Evolutionary conservation across 345 rosid species (phyloP).

Genomic region (Iberis pinnata): DNA sequence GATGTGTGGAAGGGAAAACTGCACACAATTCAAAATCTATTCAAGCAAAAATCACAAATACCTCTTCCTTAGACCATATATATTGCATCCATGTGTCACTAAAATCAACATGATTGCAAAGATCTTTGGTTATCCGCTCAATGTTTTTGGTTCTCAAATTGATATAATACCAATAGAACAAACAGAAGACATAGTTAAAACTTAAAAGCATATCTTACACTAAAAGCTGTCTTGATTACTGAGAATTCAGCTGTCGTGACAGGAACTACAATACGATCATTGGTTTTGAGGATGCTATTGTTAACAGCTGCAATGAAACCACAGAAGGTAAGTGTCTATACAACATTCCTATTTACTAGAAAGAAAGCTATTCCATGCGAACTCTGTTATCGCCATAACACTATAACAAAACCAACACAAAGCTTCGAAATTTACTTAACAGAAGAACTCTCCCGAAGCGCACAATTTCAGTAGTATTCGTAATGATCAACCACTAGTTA

Average conservation of each 20-base stretch:
- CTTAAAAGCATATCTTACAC: slow-evolving; percentile 40
- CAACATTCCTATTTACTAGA: slow-evolving; percentile 1
- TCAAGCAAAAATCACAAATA: background rate
- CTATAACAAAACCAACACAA: slow-evolving; percentile 1
- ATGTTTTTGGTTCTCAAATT: background rate
- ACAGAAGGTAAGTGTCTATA: background rate
- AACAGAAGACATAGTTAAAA: background rate
- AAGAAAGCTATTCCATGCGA: background rate
- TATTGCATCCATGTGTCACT: too few relatives aligned
- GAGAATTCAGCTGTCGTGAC: slow-evolving; percentile 73
- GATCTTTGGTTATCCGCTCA: slow-evolving; percentile 3
- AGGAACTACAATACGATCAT: slow-evolving; percentile 58
- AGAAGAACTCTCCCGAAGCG: slow-evolving; percentile 6
- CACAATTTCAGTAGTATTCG: background rate
- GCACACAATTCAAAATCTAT: slow-evolving; percentile 28
- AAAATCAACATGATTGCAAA: background rate
- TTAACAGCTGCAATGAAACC: slow-evolving; percentile 49
- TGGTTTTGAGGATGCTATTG: slow-evolving; percentile 57
- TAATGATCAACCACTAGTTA: background rate
- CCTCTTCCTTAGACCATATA: too few relatives aligned
- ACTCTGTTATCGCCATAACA: background rate
- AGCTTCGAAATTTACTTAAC: background rate
- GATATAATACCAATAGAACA: background rate
- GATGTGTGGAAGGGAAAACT: slow-evolving; percentile 90
- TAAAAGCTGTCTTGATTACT: slow-evolving; percentile 81